A percentile compares a stretch with the other conserved stretches of the same genome.
Conservation (phyloP, 2,329 filamentous ascomycete genomes). For the Didymella lethalis region DNA sequence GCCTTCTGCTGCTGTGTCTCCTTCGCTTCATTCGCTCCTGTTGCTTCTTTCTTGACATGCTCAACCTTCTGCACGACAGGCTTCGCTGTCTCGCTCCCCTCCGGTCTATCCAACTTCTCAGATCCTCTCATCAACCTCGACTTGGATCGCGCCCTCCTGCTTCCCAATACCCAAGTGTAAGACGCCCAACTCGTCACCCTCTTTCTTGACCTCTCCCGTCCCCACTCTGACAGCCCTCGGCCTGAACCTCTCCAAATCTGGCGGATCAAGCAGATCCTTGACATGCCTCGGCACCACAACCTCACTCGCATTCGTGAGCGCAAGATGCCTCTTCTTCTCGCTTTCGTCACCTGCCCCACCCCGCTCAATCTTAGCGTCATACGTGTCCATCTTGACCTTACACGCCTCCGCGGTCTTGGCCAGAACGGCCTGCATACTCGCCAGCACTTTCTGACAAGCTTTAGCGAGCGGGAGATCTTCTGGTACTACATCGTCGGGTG, state of each 20-base stretch:
- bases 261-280: constrained; percentile 72
- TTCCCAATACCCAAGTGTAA: not conserved
- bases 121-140: not conserved
- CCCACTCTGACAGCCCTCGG: not conserved
- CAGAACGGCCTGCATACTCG: constrained; percentile 90
- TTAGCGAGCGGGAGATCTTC: constrained; percentile 81
- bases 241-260: constrained; percentile 65
- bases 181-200: not conserved
- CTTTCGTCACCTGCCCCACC: constrained; percentile 55
- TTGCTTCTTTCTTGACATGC: not conserved
- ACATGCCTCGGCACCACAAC: constrained; percentile 81
- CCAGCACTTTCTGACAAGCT: constrained; percentile 85
- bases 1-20: not conserved
- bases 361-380: constrained; percentile 56
- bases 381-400: constrained; percentile 65
- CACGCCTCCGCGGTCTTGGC: constrained; percentile 71
- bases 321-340: constrained; percentile 69
- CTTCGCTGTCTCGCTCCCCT: not conserved
- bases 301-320: constrained; percentile 85
- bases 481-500: constrained; percentile 72
- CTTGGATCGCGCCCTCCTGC: not conserved
- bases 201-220: not conserved
- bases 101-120: not conserved
- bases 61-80: not conserved
- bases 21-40: not conserved